Base-by-base conservation (phyloP, 2,329 filamentous ascomycete genomes). In the Hymenoscyphus linearis region DNA sequence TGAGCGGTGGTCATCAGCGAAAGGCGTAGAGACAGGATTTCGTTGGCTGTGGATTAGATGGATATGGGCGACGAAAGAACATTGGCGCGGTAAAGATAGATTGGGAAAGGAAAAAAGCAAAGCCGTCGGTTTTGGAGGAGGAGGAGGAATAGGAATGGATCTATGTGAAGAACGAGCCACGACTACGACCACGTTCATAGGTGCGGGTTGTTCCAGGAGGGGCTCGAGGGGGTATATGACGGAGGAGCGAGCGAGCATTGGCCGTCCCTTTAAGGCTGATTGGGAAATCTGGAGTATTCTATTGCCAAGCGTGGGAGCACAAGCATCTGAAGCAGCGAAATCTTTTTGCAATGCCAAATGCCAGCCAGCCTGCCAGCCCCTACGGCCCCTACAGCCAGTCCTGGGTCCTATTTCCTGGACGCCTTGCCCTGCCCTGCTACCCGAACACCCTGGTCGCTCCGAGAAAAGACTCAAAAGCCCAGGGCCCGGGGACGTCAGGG, bases 221-320 rank as follows among this genome's bases (percentile, higher is more conserved):
- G 69, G 65, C 60, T 44, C 62, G 61, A 62, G 60, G 65, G 69
- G 65, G 65, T 65, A 70, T 70, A 67, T 66, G 64, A 67, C 64
- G 66, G 68, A 66, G 57, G 64, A 57, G 60, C 64, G 64, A 57
- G 60, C 64, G 65, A 66, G 69, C 69, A 70, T 68, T 69, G 62
- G 66, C 61, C 65, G 56, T 69, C 68, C 64, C 65, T 70, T 71
- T 72, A 71, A 72, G 70, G 69, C 70, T 71, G 70, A 70, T 71
- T 53, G 66, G 66, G 64, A 70, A 68, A 67, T 71, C 69, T 70
- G 70, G 68, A 71, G 69, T 69, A 68, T 66, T 65, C 57, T 55
- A 61, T 58, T 63, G 67, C 66, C 66, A 68, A 69, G 65, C 44
- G 36, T 61, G 62, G 57, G 60, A 52, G 52, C 61, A 64, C 62